phyloP scores from a whole-genome alignment of 202 grass and related monocot species.

The Panicum virgatum region DNA sequence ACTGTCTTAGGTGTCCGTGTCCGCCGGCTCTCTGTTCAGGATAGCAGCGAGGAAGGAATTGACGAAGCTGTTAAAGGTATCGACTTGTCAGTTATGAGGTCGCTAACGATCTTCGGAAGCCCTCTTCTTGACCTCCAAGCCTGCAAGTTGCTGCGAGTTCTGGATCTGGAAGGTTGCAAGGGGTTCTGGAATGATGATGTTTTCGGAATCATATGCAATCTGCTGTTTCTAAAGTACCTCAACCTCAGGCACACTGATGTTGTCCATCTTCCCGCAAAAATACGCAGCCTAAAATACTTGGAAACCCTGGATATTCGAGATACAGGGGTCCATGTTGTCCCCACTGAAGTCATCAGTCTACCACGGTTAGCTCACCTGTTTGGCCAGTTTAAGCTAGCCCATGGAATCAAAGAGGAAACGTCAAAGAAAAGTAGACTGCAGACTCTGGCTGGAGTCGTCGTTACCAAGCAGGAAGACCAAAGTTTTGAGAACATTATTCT shows the following conservation, averaged over 20 bases:
- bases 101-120: not conserved
- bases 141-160: constrained; percentile 21
- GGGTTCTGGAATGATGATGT: not conserved
- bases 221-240: not conserved
- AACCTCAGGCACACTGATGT: not conserved
- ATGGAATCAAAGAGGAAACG: too few species aligned
- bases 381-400: not conserved
- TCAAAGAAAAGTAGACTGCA: not conserved
- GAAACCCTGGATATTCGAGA: constrained; percentile 18
- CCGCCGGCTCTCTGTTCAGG: too few species aligned
- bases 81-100: too few species aligned
- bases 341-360: not conserved
- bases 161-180: constrained; percentile 18
- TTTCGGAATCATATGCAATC: not conserved
- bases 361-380: not conserved
- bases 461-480: too few species aligned
- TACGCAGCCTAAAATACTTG: not conserved
- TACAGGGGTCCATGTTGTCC: not conserved
- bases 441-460: not conserved
- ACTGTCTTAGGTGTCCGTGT: not conserved
- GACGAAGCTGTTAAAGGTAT: too few species aligned
- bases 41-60: too few species aligned
- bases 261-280: not conserved
- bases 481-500: too few species aligned
- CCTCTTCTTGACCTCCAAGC: not conserved